phyloP scores from a whole-genome alignment of 2,329 filamentous ascomycete species.

The Neonectria faginata region DNA sequence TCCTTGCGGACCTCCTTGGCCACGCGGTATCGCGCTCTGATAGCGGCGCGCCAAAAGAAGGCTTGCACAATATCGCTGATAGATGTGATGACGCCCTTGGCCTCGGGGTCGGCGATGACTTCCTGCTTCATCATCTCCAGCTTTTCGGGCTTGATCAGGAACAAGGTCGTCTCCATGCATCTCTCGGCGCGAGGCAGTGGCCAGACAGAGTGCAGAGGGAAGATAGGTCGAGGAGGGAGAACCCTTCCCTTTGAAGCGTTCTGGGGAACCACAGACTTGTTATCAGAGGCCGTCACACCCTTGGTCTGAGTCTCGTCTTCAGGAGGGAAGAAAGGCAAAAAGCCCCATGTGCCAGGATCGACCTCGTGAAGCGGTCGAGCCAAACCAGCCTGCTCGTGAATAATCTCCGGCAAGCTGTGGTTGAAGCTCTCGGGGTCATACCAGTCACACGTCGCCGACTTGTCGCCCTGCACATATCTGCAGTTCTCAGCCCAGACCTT shows the following conservation, averaged over 20 bases:
- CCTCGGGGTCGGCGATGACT: constrained; percentile 39
- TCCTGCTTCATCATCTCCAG: constrained; percentile 47
- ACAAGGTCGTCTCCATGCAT: constrained; percentile 45
- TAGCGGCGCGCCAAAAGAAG: constrained; percentile 53
- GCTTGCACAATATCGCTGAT: constrained; percentile 55
- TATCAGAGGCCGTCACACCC: too few species aligned
- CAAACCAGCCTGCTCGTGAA: constrained; percentile 45
- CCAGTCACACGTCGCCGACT: constrained; percentile 44
- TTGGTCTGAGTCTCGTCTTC: too few species aligned
- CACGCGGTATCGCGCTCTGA: constrained; percentile 51
- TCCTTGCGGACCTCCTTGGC: constrained; percentile 39
- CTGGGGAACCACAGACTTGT: neutral
- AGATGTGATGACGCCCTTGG: constrained; percentile 44
- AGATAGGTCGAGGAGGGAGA: constrained; percentile 41
- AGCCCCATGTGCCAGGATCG: constrained; percentile 45
- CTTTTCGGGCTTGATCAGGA: constrained; percentile 49
- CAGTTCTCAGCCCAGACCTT: constrained; percentile 49
- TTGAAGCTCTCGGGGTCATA: constrained; percentile 48
- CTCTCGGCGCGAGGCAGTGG: constrained; percentile 45
- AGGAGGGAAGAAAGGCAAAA: constrained; percentile 38
- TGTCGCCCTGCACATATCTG: constrained; percentile 44
- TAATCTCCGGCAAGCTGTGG: constrained; percentile 44
- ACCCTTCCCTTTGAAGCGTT: neutral
- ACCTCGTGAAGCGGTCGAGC: constrained; percentile 38
- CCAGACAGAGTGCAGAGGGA: constrained; percentile 46